Evolutionary conservation across 164 flowering plant species (phyloP).

Genomic region (Vitis amurensis): DNA sequence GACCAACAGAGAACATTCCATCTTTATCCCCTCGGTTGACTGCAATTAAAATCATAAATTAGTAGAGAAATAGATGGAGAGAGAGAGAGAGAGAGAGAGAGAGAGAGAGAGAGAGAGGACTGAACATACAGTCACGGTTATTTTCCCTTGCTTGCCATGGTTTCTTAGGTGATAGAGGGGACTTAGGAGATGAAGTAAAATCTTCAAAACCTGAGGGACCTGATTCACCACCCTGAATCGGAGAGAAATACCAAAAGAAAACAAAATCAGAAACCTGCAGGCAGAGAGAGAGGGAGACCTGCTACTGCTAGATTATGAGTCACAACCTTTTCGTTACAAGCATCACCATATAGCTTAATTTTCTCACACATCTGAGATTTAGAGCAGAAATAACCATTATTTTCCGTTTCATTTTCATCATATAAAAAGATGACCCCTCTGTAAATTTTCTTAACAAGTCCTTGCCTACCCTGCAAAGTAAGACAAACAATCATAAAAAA

Average conservation of each 20-base stretch:
- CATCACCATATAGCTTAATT: conserved; percentile 36
- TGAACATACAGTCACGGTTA: conserved; percentile 53
- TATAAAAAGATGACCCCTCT: conserved; percentile 63
- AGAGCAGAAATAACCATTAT: conserved; percentile 70
- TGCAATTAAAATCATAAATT: conserved; percentile 30
- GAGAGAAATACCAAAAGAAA: conserved; percentile 4
- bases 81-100: no score
- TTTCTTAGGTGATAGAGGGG: conserved; percentile 56
- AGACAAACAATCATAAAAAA: not conserved
- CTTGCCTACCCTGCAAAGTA: conserved; percentile 71
- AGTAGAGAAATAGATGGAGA: not conserved
- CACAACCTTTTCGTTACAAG: conserved; percentile 36
- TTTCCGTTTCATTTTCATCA: conserved; percentile 65
- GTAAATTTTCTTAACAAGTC: conserved; percentile 70
- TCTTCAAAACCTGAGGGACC: conserved; percentile 57
- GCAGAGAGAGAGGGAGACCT: not conserved
- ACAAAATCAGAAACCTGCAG: not conserved
- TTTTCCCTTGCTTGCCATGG: conserved; percentile 48
- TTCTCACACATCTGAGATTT: conserved; percentile 75
- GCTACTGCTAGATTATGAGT: conserved; percentile 1
- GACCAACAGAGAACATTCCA: conserved; percentile 74
- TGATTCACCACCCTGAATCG: conserved; percentile 47
- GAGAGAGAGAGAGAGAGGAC: no score
- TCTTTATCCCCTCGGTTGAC: conserved; percentile 56
- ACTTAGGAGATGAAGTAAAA: conserved; percentile 51